Percentiles rank a stretch among this genome's conserved stretches.
Conservation (phyloP, 2,329 filamentous ascomycete species). For the Metarhizium album region DNA sequence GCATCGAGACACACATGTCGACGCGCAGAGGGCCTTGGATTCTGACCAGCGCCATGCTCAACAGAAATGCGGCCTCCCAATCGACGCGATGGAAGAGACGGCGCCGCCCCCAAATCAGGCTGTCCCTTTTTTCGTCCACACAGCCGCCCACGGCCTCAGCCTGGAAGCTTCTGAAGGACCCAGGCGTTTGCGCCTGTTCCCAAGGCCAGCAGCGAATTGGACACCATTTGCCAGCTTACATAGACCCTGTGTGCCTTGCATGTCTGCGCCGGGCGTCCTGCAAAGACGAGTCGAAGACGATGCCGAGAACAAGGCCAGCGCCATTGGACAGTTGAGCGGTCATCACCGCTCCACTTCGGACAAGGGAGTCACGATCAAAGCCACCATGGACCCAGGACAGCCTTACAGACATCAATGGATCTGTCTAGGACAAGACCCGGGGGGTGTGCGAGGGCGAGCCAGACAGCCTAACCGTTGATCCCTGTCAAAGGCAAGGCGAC, state of each 20-base stretch:
- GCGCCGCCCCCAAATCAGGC: neutral
- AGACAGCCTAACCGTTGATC: neutral
- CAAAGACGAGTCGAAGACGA: neutral
- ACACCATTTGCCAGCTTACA: neutral
- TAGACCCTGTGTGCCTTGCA: neutral
- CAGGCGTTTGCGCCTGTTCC: slow-evolving; percentile 8
- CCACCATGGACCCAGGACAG: slow-evolving; percentile 2
- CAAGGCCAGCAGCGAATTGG: slow-evolving; percentile 1
- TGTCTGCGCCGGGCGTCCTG: slow-evolving; percentile 2
- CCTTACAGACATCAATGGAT: too few relatives aligned
- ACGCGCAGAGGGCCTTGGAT: neutral
- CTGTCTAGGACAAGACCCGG: too few relatives aligned
- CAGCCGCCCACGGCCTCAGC: neutral
- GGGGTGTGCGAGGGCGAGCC: neutral
- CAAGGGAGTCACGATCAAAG: slow-evolving; percentile 5
- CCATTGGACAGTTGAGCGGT: slow-evolving; percentile 1
- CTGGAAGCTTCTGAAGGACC: neutral
- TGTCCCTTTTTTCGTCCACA: slow-evolving; percentile 5
- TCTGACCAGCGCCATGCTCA: slow-evolving; percentile 5
- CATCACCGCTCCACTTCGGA: neutral
- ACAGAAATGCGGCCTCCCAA: neutral
- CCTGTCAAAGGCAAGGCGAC: neutral
- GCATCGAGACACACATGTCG: too few relatives aligned
- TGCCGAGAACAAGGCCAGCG: neutral
- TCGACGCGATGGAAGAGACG: neutral